phyloP scores from a whole-genome alignment of 2,329 filamentous ascomycete species.

The Talaromyces atroroseus region DNA sequence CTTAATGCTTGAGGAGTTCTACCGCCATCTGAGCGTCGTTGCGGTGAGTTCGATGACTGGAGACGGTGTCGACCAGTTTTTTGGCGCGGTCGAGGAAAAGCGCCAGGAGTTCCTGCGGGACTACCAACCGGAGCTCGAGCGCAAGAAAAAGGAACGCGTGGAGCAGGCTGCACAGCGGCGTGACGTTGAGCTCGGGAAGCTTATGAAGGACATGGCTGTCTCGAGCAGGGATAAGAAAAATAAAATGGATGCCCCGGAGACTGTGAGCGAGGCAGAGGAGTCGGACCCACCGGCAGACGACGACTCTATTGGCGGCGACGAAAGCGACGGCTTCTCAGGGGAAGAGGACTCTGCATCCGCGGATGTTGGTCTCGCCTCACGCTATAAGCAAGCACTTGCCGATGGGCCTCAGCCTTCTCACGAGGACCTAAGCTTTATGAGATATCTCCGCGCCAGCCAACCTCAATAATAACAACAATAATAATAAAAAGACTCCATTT shows the following conservation, averaged over 20 bases:
- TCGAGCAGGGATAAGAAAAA: slow-evolving; percentile 32
- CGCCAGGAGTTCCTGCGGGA: slow-evolving; percentile 80
- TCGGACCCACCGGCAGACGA: slow-evolving; percentile 40
- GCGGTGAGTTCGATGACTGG: slow-evolving; percentile 91
- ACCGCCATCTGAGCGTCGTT: slow-evolving; percentile 86
- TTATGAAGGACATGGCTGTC: slow-evolving; percentile 89
- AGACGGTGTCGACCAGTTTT: slow-evolving; percentile 87
- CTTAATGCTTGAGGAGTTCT: slow-evolving; percentile 94
- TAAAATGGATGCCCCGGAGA: slow-evolving; percentile 34
- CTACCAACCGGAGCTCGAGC: slow-evolving; percentile 87
- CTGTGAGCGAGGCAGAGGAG: slow-evolving; percentile 47
- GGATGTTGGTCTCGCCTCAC: slow-evolving; percentile 63
- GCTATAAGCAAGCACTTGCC: slow-evolving; percentile 71
- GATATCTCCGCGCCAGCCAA: slow-evolving; percentile 41
- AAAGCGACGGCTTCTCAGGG: slow-evolving; percentile 49
- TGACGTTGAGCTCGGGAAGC: slow-evolving; percentile 77
- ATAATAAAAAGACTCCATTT: background rate
- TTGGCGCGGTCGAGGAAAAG: slow-evolving; percentile 81
- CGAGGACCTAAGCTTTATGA: slow-evolving; percentile 48
- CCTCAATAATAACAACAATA: slow-evolving; percentile 13
- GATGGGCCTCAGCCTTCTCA: slow-evolving; percentile 45
- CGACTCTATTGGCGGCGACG: slow-evolving; percentile 40
- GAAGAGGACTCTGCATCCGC: slow-evolving; percentile 57
- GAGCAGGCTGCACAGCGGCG: slow-evolving; percentile 65
- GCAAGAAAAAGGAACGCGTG: slow-evolving; percentile 68